A percentile compares a stretch with the other conserved stretches of the same genome.
These are phyloP conservation scores for Silene noctiflora DNA, from an alignment of 179 eudicot species.

Conservation along the genomic window DNA sequence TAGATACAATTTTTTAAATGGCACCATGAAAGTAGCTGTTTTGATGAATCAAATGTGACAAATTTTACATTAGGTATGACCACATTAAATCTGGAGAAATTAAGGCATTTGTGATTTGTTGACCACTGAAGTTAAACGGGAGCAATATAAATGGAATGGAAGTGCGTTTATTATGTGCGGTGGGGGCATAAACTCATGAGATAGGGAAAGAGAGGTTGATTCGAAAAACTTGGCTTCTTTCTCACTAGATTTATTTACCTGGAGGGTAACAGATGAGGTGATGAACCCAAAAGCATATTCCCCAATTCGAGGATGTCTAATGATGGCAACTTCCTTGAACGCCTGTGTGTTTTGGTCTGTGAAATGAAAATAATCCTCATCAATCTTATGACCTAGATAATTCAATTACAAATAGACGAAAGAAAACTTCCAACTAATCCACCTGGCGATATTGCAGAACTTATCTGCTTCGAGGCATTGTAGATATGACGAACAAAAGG, in stretches of 20 bases:
- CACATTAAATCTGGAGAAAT: not conserved
- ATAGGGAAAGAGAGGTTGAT: not conserved
- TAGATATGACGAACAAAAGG: conserved; percentile 69
- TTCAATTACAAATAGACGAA: not conserved
- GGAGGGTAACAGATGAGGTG: conserved; percentile 68
- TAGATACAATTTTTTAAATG: too few species aligned
- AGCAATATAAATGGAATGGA: too few species aligned
- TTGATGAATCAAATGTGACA: too few species aligned
- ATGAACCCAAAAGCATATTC: conserved; percentile 77
- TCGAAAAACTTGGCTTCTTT: not conserved
- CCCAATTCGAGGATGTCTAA: conserved; percentile 74
- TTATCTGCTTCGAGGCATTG: conserved; percentile 71
- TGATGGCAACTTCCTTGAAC: conserved; percentile 75
- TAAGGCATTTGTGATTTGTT: not conserved
- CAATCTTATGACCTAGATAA: conserved; percentile 10
- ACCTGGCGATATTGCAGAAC: conserved; percentile 76
- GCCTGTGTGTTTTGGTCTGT: conserved; percentile 75
- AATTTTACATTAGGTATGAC: not conserved
- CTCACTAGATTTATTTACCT: conserved; percentile 35
- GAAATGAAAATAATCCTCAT: conserved; percentile 16
- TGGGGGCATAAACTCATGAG: conserved; percentile 1
- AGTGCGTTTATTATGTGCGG: too few species aligned
- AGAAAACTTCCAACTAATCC: not conserved
- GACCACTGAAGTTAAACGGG: too few species aligned
- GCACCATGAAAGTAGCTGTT: too few species aligned